These are phyloP conservation scores for Sugiyamaella novakii DNA, from an alignment of 1,139 yeast genomes.

Conservation along the genomic window DNA sequence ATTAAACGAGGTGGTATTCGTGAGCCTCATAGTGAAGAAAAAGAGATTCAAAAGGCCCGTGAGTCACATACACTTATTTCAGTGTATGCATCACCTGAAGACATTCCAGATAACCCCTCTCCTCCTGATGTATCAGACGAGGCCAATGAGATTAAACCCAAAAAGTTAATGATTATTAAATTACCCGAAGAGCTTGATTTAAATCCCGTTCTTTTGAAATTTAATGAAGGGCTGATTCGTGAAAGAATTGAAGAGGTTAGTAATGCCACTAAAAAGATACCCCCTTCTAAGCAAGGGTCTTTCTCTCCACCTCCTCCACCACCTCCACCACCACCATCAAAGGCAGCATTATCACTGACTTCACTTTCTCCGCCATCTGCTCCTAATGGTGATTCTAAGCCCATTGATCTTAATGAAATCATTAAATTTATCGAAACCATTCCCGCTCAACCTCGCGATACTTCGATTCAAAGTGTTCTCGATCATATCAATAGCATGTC, in stretches of 20 bases:
- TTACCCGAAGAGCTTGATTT: constrained; percentile 22
- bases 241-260: background rate
- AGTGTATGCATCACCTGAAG: constrained; percentile 33
- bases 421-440: constrained; percentile 2
- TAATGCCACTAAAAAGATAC: background rate
- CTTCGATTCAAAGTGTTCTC: background rate
- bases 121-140: constrained; percentile 32
- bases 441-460: constrained; percentile 1
- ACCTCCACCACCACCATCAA: constrained; percentile 1
- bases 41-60: constrained; percentile 33
- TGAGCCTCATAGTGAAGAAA: constrained; percentile 36
- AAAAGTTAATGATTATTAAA: constrained; percentile 23
- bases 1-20: constrained; percentile 39
- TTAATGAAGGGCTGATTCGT: constrained; percentile 9
- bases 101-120: constrained; percentile 38
- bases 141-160: constrained; percentile 6
- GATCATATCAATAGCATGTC: background rate
- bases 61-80: constrained; percentile 37
- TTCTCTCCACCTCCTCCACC: background rate
- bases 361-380: constrained; percentile 8
- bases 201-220: constrained; percentile 21
- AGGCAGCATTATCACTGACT: background rate
- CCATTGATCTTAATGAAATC: background rate
- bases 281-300: background rate
- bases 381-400: background rate